Conservation (phyloP, 352 stramenopile species). For the Globisporangium nagaii region DNA sequence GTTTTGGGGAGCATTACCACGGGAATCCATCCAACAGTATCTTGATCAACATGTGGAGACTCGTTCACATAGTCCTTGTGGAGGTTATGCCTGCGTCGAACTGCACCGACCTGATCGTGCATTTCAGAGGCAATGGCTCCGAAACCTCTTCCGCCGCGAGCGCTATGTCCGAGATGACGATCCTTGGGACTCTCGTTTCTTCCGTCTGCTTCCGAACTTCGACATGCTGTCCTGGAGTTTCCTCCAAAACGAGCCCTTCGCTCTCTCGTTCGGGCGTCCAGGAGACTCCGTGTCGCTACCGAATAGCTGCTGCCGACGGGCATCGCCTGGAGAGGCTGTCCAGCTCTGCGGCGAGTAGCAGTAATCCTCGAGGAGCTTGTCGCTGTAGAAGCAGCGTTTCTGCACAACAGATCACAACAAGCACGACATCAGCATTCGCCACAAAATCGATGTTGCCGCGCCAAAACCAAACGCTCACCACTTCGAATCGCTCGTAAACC, state of each 20-base stretch:
- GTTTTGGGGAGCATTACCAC: no score
- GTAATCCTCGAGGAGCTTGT: conserved; percentile 79
- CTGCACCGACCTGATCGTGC: no score
- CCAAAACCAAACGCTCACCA: conserved; percentile 22
- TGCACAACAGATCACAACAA: conserved; percentile 10
- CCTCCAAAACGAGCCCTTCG: conserved; percentile 56
- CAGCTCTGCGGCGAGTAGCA: conserved; percentile 83
- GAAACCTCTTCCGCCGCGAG: no score
- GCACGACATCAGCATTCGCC: neutral
- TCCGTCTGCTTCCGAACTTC: conserved; percentile 59
- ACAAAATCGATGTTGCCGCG: neutral
- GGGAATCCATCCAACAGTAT: no score
- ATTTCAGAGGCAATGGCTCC: no score
- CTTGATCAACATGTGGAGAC: no score
- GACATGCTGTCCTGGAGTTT: conserved; percentile 68
- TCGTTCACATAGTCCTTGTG: no score
- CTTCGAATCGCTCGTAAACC: conserved; percentile 77
- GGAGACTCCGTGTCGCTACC: conserved; percentile 57
- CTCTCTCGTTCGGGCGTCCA: conserved; percentile 19
- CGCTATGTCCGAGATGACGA: neutral
- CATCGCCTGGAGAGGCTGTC: conserved; percentile 67
- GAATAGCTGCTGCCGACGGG: conserved; percentile 65
- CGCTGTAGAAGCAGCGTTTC: conserved; percentile 76
- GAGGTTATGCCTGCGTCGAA: no score
- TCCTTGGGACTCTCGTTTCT: conserved; percentile 23